Percentiles rank a stretch among this genome's conserved stretches.
These are phyloP conservation scores for Coemansia sp. DNA, from an alignment of 192 early-diverging fungal species.

Conservation along the genomic window DNA sequence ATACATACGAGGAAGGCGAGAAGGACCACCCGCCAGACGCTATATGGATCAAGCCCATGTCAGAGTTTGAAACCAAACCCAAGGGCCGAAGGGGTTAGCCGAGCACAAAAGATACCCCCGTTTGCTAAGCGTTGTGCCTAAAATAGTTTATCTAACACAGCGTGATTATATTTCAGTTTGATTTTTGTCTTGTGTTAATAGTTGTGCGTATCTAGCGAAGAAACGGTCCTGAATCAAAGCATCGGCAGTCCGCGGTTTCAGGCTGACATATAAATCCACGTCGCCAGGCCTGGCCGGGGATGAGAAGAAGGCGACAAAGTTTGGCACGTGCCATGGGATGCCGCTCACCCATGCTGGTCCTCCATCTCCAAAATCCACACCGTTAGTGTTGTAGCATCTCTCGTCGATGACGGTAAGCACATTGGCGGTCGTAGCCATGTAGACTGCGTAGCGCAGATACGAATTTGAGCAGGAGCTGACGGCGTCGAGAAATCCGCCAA, in stretches of 20 bases:
- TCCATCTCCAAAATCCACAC: constrained; percentile 41
- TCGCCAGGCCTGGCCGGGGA: constrained; percentile 7
- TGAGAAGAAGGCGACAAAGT: constrained; percentile 26
- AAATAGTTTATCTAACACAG: too few relatives aligned
- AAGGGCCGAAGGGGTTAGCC: constrained; percentile 42
- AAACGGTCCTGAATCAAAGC: constrained; percentile 6
- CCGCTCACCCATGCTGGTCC: constrained; percentile 37
- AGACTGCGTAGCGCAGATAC: constrained; percentile 9
- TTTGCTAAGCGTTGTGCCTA: not conserved
- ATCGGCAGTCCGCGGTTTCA: constrained; percentile 2
- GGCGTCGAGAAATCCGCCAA: constrained; percentile 21
- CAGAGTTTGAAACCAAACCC: constrained; percentile 61
- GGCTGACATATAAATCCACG: constrained; percentile 18
- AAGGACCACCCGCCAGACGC: constrained; percentile 79
- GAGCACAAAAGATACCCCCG: too few relatives aligned
- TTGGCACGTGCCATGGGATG: constrained; percentile 25
- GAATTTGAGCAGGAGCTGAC: constrained; percentile 9
- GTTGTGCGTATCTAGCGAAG: constrained; percentile 21
- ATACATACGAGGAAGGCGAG: constrained; percentile 94
- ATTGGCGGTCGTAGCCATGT: constrained; percentile 1
- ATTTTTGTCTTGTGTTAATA: too few relatives aligned
- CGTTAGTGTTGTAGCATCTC: constrained; percentile 11
- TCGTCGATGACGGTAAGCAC: constrained; percentile 27
- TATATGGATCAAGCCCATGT: constrained; percentile 72
- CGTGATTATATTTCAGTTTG: too few relatives aligned